Evolutionary conservation across 306 rosid species (phyloP), one percentile per base, ranked within the genome.

Genomic region (Pyrus pyrifolia): DNA sequence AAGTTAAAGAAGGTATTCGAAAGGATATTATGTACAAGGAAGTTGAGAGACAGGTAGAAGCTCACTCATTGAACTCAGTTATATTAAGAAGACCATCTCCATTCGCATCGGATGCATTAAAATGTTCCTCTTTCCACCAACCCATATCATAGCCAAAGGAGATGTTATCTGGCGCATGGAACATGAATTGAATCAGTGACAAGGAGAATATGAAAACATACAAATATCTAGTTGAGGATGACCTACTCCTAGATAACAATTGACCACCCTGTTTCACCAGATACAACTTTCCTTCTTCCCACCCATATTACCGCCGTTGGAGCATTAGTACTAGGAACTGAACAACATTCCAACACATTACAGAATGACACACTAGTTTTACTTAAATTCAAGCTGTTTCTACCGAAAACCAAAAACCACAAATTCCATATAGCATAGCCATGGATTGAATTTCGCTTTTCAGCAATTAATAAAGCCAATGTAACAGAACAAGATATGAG

Each of bases 41-140:
- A 71, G 19, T 52, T 68, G 61, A 35, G 13, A 64, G 62, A 77
- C 63, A 81, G 81, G 83, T 17, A 79, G 80, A 72, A 82, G 70
- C 99, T 89, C 86, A 92, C 97, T 95, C 97, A 57, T 95, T 95
- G 86, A 95, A 95, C 81, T 95, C 97, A 5, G 88, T 85, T 29
- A 95, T 72, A 83, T 95, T 95, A 6, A 95, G 86, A 75, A 89
- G 85, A 71, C 96, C 93, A 77, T 95, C 89, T 70, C 90, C 92
- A 52, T 95, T 92, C 14, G 86, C 87, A 88, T 95, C 98, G 0
- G 98, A 92, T 58, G 97, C 97, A 83, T 89, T 95, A 70, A 95
- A 95, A 81, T 95, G 99, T 73, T 89, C 97, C 67, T 85, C 84
- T 88, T 84, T 92, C 97, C 97, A 95, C 99, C 99, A 95, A 29